These are phyloP conservation scores for Aspergillus jensenii DNA, from an alignment of 2,329 filamentous ascomycete genomes.

Conservation along the genomic window DNA sequence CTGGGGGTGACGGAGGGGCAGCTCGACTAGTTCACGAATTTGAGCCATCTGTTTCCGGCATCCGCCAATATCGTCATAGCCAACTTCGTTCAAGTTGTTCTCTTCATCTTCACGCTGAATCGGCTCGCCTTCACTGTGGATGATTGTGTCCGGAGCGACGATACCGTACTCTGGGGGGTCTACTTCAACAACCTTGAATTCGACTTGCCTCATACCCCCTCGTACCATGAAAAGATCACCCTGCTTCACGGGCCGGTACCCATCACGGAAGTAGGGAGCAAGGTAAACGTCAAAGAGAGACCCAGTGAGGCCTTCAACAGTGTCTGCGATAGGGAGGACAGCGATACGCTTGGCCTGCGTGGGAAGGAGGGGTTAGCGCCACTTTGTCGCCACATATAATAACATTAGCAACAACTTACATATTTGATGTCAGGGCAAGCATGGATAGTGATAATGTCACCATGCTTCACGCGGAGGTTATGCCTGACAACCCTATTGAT, in stretches of 20 bases:
- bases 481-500: slow-evolving; percentile 99
- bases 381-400: not conserved
- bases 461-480: slow-evolving; percentile 97
- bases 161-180: slow-evolving; percentile 98
- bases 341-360: slow-evolving; percentile 93
- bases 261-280: slow-evolving; percentile 98
- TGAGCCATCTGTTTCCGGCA: slow-evolving; percentile 99
- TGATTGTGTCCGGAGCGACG: slow-evolving; percentile 96
- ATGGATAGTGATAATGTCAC: slow-evolving; percentile 95
- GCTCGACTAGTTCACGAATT: slow-evolving; percentile 96
- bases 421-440: slow-evolving; percentile 99
- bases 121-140: slow-evolving; percentile 95
- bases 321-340: slow-evolving; percentile 96
- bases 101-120: slow-evolving; percentile 99
- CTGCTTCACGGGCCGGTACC: slow-evolving; percentile 94
- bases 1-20: slow-evolving; percentile 93
- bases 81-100: slow-evolving; percentile 98
- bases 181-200: slow-evolving; percentile 99
- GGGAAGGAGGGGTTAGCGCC: slow-evolving; percentile 22
- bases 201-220: slow-evolving; percentile 97
- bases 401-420: slow-evolving; percentile 58
- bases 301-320: slow-evolving; percentile 94
- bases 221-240: slow-evolving; percentile 96
- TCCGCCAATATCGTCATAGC: slow-evolving; percentile 98
- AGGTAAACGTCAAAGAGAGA: slow-evolving; percentile 99